Evolutionary conservation across 352 stramenopile species (phyloP), one percentile per base, ranked within the genome.

Genomic region (Pythium angustatum): DNA sequence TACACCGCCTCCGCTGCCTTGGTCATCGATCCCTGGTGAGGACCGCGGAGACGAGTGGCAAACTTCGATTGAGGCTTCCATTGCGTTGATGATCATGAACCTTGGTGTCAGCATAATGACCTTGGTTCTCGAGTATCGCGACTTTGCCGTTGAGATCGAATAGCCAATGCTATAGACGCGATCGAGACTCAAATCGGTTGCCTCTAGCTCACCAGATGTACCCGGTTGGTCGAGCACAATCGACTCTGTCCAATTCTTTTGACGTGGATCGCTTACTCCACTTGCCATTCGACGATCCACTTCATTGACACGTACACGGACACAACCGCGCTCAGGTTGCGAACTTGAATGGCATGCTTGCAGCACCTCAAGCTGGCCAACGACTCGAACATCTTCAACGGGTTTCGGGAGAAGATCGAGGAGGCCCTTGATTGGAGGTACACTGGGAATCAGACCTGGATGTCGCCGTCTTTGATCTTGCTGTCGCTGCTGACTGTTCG

Each of bases 91-190:
- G 21, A 96, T 70, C 75, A 96, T 87, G 56, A 92, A 94, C 26
- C 88, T 69, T 28, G 88, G 88, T 19, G 86, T 91, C 40, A 96
- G 66, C 78, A 91, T 95, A 43, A 96, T 88, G 12, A 96, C 85
- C 62, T 96, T 94, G 26, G 88, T 94, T 38, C 88, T 74, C 34
- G 87, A 93, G 49, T 94, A 96, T 40, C 79, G 68, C 9, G 83
- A 85, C 51, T 90, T 90, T 2, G 81, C 87, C 14, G 80, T 72
- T 24, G 69, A 81, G 34, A 96, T 92, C 10, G 83, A 90, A 67
- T 92, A 94, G 1, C 87, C 87, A 24, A 96, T 86, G 36, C 80
- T 90, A 69, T 86, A 93, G 53, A 85, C 85, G 26, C 81, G 73
- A 50, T 90, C 83, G 31, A 68, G 63, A 22, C 64, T 75, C 24